Conservation (phyloP, 1,139 yeast species). For the Protomyces arabidopsidicola region DNA sequence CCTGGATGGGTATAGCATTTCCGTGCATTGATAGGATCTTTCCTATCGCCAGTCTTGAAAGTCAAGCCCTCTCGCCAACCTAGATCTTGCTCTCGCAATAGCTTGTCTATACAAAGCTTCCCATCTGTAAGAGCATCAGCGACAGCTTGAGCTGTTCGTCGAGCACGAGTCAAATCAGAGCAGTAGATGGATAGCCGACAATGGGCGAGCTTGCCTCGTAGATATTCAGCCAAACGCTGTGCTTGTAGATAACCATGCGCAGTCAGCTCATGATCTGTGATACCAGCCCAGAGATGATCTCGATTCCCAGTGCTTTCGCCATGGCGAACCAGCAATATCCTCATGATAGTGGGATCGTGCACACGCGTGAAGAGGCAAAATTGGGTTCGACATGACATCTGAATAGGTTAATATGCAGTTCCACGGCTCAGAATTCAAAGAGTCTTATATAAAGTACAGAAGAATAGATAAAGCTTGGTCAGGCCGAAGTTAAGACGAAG, state of each 20-base stretch:
- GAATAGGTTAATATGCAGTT: no score
- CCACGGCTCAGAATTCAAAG: background rate
- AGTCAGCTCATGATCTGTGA: conserved; percentile 22
- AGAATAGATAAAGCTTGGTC: background rate
- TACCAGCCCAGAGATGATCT: conserved; percentile 25
- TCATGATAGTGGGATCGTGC: background rate
- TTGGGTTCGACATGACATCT: no score
- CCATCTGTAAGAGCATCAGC: background rate
- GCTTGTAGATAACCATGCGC: conserved; percentile 21
- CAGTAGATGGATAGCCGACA: background rate
- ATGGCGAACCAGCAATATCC: conserved; percentile 17
- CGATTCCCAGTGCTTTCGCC: conserved; percentile 24
- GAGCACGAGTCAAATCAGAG: conserved; percentile 7
- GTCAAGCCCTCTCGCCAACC: conserved; percentile 23
- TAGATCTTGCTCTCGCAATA: conserved; percentile 18
- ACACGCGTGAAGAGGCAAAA: no score
- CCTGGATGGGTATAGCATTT: conserved; percentile 2
- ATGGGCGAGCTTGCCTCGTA: background rate
- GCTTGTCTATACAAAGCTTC: background rate
- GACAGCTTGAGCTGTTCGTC: conserved; percentile 4
- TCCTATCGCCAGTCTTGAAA: conserved; percentile 10
- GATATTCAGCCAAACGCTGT: background rate
- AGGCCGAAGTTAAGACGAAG: background rate
- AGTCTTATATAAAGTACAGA: no score
- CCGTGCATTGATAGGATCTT: background rate